Conservation (phyloP, 345 rosid species). For the Cardiospermum halicacabum region DNA sequence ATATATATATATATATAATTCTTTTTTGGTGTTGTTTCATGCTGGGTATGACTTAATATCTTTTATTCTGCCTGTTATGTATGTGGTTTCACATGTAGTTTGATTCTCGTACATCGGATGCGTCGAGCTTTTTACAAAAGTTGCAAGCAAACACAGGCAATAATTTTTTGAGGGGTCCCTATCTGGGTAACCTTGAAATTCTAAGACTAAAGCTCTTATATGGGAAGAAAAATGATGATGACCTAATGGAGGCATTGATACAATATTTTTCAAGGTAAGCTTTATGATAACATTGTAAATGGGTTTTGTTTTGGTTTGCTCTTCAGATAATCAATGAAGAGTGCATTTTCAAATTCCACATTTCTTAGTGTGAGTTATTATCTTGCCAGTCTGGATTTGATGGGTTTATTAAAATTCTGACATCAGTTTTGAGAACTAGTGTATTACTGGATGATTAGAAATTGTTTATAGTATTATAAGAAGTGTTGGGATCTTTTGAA, state of each 20-base stretch:
- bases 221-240: constrained; percentile 60
- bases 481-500: constrained; percentile 19
- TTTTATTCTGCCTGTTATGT: constrained; percentile 13
- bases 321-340: neutral
- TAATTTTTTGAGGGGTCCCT: constrained; percentile 58
- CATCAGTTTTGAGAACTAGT: too few species aligned
- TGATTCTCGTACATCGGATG: constrained; percentile 65
- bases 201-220: constrained; percentile 66
- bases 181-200: constrained; percentile 79
- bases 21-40: neutral
- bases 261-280: constrained; percentile 65
- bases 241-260: constrained; percentile 54
- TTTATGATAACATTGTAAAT: neutral
- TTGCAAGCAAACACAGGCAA: constrained; percentile 45
- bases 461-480: constrained; percentile 1
- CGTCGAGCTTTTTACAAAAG: constrained; percentile 60
- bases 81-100: constrained; percentile 48
- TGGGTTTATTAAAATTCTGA: too few species aligned
- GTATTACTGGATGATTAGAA: neutral
- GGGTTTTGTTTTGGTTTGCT: constrained; percentile 6
- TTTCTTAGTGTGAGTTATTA: too few species aligned
- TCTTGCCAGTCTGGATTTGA: too few species aligned
- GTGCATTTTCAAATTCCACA: too few species aligned
- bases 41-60: constrained; percentile 10
- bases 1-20: too few species aligned